phyloP scores from a whole-genome alignment of 345 rosid genomes.

The Camelina neglecta region DNA sequence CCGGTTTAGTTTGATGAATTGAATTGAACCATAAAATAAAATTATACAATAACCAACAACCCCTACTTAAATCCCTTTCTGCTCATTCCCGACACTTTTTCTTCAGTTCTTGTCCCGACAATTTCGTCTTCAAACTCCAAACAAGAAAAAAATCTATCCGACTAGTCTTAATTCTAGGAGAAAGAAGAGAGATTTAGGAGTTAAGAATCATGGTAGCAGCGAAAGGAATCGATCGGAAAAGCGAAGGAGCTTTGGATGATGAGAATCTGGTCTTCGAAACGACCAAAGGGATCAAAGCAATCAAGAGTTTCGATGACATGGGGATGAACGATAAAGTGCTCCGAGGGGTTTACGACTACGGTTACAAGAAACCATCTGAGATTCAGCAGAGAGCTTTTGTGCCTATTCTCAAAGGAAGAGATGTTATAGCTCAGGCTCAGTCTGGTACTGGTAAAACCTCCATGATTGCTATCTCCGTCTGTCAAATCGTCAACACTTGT shows the following conservation, averaged over 20 bases:
- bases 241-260: conserved; percentile 47
- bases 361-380: conserved; percentile 92
- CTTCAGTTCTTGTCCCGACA: neutral
- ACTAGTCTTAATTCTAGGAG: conserved; percentile 5
- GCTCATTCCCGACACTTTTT: neutral
- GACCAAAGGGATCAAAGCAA: conserved; percentile 83
- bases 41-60: neutral
- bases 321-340: conserved; percentile 73
- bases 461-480: conserved; percentile 91
- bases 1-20: too few species aligned
- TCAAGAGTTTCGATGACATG: conserved; percentile 79
- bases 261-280: conserved; percentile 81
- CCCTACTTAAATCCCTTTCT: conserved; percentile 3
- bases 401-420: conserved; percentile 88
- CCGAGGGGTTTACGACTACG: conserved; percentile 87
- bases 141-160: neutral
- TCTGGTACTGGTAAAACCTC: conserved; percentile 98
- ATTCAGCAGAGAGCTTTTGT: conserved; percentile 92
- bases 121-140: conserved; percentile 4
- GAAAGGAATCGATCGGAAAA: neutral
- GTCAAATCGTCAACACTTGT: conserved; percentile 75
- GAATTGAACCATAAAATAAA: too few species aligned
- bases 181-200: neutral
- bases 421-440: conserved; percentile 97
- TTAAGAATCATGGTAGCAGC: neutral